Evolutionary conservation across 2,329 filamentous ascomycete species (phyloP).

Genomic region (Verticillium klebahnii): DNA sequence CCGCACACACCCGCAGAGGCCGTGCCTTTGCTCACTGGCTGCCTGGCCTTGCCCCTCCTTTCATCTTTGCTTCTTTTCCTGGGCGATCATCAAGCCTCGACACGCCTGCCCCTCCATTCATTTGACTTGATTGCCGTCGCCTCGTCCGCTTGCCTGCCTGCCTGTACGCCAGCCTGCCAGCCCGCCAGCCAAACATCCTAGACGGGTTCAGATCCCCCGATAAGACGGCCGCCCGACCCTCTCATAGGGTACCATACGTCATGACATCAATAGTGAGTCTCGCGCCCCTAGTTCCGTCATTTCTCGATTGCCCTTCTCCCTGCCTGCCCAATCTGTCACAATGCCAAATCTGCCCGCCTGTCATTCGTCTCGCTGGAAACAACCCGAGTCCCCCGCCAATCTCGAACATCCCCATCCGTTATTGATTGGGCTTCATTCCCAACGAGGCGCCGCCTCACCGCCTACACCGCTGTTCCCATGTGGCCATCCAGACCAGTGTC

Average conservation of each 20-base stretch:
- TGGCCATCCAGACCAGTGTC: neutral
- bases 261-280: slow-evolving; percentile 29
- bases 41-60: neutral
- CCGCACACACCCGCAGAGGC: neutral
- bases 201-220: neutral
- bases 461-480: neutral
- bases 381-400: neutral
- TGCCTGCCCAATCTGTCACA: neutral
- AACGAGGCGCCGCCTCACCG: neutral
- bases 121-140: neutral
- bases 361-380: neutral
- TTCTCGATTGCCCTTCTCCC: neutral
- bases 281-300: neutral
- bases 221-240: neutral
- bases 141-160: neutral
- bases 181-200: neutral
- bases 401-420: neutral
- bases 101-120: neutral
- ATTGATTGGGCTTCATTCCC: neutral
- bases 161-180: too few relatives aligned
- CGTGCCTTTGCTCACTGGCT: neutral
- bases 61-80: neutral
- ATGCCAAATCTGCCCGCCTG: neutral
- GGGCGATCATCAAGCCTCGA: neutral
- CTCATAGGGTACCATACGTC: slow-evolving; percentile 9